Base-by-base conservation (phyloP, 371 early-diverging fungal species). In the Amoeboaphelidium occidentale region DNA sequence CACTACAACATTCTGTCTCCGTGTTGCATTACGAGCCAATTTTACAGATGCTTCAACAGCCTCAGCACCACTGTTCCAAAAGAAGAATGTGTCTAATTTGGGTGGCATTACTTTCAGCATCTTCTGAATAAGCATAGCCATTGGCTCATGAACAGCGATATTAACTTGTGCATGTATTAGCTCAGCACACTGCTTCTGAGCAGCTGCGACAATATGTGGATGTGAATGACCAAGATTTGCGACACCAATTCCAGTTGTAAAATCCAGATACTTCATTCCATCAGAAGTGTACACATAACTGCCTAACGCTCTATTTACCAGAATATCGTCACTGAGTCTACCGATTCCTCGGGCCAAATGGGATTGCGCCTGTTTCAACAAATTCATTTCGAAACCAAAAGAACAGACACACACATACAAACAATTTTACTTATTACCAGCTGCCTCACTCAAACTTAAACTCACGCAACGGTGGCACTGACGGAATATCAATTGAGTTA, bases 131-230 rank as follows among this genome's bases (percentile, higher is more conserved):
- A 73, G 59, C 23, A 70, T 68, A 13, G 68, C 48, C 69, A 70
- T 68, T 23, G 71, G 71, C 50, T 64, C 63, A 56, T 73, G 71
- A 42, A 51, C 66, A 45, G 65, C 58, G 47, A 70, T 59, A 52
- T 73, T 73, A 51, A 67, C 63, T 56, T 73, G 69, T 27, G 60
- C 69, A 43, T 73, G 73, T 22, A 63, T 52, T 26, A 73, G 45
- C 26, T 61, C 67, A 20, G 58, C 67, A 1, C 63, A 66, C 55
- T 73, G 73, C 22, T 69, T 65, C 55, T 71, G 69, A 6, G 69
- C 72, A 42, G 73, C 73, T 55, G 69, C 69, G 17, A 73, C 73
- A 46, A 73, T 69, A n/a, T 58, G 67, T 44, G 73, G 73, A 46
- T 73, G 65, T 23, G 57, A 63, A 48, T 64, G 65, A 23, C 65